Conservation (phyloP, 192 early-diverging fungal species). For the Obelidium mucronatum region DNA sequence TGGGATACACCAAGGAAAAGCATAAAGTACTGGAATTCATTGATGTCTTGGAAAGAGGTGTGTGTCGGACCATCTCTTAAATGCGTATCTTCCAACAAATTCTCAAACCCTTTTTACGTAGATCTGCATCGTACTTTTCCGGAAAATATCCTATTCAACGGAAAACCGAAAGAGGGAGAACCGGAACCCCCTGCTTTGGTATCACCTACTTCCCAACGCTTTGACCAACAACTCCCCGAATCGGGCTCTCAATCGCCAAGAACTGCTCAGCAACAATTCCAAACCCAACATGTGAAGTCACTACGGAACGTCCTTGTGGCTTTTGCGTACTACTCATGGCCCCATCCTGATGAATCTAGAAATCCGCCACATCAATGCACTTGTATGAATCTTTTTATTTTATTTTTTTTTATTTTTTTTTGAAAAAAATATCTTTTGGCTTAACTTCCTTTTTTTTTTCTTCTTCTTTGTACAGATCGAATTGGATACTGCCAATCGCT, state of each 20-base stretch:
- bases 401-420: not conserved
- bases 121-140: conserved; percentile 82
- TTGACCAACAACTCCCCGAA: conserved; percentile 13
- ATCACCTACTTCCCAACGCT: conserved; percentile 8
- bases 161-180: not conserved
- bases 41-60: conserved; percentile 73
- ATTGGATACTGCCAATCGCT: conserved; percentile 89
- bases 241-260: not conserved
- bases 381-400: conserved; percentile 6
- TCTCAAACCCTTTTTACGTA: too few relatives aligned
- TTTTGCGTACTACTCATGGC: conserved; percentile 74
- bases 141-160: conserved; percentile 74
- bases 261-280: not conserved
- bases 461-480: conserved; percentile 41
- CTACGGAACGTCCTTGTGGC: conserved; percentile 74
- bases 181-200: not conserved
- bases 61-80: not conserved
- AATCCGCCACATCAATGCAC: conserved; percentile 41
- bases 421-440: not conserved
- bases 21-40: conserved; percentile 67
- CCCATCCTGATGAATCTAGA: conserved; percentile 41
- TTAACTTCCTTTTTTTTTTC: not conserved
- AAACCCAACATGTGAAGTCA: conserved; percentile 55
- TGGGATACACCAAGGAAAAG: conserved; percentile 51
- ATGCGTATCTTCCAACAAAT: conserved; percentile 23